Evolutionary conservation across 768 basidiomycete species (phyloP), one percentile per base, ranked within the genome.

Genomic region (Leucocoprinus sp.): DNA sequence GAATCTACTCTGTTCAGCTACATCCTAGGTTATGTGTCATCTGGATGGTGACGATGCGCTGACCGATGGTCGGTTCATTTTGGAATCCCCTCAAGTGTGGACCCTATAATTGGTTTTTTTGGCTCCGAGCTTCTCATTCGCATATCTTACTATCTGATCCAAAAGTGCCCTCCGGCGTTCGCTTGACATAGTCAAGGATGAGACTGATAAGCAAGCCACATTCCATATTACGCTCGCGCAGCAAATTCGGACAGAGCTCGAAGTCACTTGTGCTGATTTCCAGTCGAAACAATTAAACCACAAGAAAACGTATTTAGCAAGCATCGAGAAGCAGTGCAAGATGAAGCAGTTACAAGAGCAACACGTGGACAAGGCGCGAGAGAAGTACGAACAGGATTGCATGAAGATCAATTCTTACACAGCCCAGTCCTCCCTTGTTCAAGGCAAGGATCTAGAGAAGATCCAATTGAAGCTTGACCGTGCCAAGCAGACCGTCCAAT

Each of bases 301-400:
- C 62, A 83, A 84, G 61, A 88, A 82, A 60, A 68, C 68, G 2
- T 77, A 77, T 43, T 91, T 95, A 59, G 60, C 73, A 1, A 70
- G 67, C 26, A 82, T 97, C 54, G 95, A 98, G 66, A 93, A 93
- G 64, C 75, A 83, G 54, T 93, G 82, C 74, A 93, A 92, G 66
- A 74, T 75, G 37, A 95, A 96, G 60, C 84, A 88, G 56, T 75
- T 80, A 4, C 90, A 93, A 52, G 91, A 95, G 57, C 69, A 72
- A 8, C 82, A 93, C 52, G 92, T 96, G 35, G 70, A 71, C 55
- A 92, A 92, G 61, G 89, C 96, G 2, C 80, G 87, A 50, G 90
- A 93, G 61, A 90, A 92, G 59, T 98, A 97, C 65, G 90, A 96
- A 63, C 69, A 74, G 39, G 95, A 98, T 56, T 95, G 93, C 60